Conservation (phyloP, 108 stramenopile genomes). For the Pinguiococcus pyrenoidosus region DNA sequence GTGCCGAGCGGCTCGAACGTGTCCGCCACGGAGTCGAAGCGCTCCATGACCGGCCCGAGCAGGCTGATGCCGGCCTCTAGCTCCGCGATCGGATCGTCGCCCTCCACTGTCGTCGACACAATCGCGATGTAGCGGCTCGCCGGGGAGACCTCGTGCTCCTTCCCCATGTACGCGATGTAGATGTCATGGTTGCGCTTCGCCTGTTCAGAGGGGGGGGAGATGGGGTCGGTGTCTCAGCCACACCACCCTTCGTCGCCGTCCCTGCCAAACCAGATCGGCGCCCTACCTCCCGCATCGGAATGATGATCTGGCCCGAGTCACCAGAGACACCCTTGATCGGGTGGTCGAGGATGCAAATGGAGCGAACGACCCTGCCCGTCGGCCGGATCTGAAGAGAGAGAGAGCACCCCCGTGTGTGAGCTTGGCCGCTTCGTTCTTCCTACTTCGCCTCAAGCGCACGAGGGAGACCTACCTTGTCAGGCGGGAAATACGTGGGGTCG, state of each 20-base stretch:
- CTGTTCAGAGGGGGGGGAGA: neutral
- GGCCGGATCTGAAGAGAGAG: constrained; percentile 11
- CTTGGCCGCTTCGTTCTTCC: no score
- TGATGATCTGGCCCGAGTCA: constrained; percentile 78
- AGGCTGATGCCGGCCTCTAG: constrained; percentile 75
- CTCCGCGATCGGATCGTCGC: constrained; percentile 75
- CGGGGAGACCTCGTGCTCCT: constrained; percentile 57
- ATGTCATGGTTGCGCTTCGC: constrained; percentile 69
- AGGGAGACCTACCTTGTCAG: constrained; percentile 34
- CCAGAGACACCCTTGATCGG: constrained; percentile 56
- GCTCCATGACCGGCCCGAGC: constrained; percentile 74
- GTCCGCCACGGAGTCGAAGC: constrained; percentile 77
- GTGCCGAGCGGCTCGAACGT: constrained; percentile 74
- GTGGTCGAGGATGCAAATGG: constrained; percentile 93
- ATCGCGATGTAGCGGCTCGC: constrained; percentile 88
- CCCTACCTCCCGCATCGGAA: constrained; percentile 86
- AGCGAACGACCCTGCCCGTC: constrained; percentile 78
- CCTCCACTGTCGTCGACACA: constrained; percentile 86
- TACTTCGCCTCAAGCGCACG: no score
- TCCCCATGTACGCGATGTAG: constrained; percentile 77
- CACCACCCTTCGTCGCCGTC: no score
- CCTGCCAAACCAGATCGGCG: no score
- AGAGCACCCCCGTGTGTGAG: no score
- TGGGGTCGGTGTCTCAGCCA: no score
- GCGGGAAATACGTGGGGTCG: constrained; percentile 88